Conservation (phyloP, 805 yeast species). For the Saccharomycopsis guyanensis region DNA sequence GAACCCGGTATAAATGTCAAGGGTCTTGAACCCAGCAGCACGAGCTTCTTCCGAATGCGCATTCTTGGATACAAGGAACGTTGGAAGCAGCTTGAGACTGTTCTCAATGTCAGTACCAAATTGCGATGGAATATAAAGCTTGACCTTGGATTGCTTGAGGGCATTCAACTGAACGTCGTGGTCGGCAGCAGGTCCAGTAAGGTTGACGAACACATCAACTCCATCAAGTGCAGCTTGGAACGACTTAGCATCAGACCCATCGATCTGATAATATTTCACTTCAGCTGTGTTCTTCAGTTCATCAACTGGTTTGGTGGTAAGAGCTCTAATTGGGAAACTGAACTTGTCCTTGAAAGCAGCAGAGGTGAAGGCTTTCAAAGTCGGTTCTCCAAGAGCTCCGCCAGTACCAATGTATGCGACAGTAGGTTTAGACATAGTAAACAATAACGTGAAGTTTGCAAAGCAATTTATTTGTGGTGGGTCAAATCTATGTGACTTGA, state of each 20-base stretch:
- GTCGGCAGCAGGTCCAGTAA: conserved; percentile 31
- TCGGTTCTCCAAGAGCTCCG: conserved; percentile 46
- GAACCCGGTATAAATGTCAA: conserved; percentile 34
- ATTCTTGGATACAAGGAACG: conserved; percentile 29
- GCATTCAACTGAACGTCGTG: conserved; percentile 40
- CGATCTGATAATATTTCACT: conserved; percentile 34
- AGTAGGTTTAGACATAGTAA: too few relatives aligned
- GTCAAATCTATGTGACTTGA: too few relatives aligned
- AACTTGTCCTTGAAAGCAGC: conserved; percentile 35
- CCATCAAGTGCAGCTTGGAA: conserved; percentile 36
- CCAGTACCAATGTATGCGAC: conserved; percentile 47
- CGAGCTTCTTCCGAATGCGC: conserved; percentile 35
- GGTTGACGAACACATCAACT: conserved; percentile 44
- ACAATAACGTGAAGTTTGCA: too few relatives aligned
- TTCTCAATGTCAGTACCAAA: conserved; percentile 42
- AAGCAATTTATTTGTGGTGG: too few relatives aligned
- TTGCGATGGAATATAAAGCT: conserved; percentile 28
- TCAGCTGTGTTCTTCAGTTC: conserved; percentile 25
- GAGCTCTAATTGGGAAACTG: conserved; percentile 41
- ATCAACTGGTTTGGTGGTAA: conserved; percentile 28
- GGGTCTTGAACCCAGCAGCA: conserved; percentile 37
- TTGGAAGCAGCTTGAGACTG: conserved; percentile 28
- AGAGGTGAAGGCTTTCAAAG: conserved; percentile 37
- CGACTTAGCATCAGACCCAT: conserved; percentile 24
- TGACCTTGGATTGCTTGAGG: conserved; percentile 29